phyloP scores from a whole-genome alignment of 805 yeast species.

The Peterozyma xylosa region DNA sequence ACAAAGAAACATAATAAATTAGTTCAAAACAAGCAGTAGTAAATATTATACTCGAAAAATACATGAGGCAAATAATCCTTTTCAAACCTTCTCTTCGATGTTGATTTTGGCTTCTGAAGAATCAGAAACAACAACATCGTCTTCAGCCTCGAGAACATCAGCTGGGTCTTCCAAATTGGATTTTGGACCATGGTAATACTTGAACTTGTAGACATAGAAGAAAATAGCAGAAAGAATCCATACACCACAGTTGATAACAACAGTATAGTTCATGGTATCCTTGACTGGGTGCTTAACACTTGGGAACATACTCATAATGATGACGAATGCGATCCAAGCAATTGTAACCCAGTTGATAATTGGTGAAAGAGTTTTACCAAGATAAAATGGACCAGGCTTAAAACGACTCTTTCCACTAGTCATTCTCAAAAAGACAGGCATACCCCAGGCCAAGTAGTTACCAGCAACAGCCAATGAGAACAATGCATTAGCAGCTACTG shows the following conservation, averaged over 20 bases:
- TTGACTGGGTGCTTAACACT: conserved; percentile 20
- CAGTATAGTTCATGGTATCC: conserved; percentile 27
- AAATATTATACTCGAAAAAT: too few relatives aligned
- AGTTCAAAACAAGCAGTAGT: too few relatives aligned
- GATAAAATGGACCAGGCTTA: conserved; percentile 33
- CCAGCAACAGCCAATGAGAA: conserved; percentile 39
- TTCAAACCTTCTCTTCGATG: too few relatives aligned
- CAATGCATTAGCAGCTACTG: conserved; percentile 38
- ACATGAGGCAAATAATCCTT: too few relatives aligned
- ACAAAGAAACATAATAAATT: too few relatives aligned
- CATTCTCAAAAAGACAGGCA: conserved; percentile 31
- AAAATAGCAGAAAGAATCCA: conserved; percentile 17
- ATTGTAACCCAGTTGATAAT: conserved; percentile 27
- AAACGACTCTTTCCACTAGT: conserved; percentile 32
- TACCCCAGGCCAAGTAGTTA: conserved; percentile 35
- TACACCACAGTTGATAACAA: conserved; percentile 24
- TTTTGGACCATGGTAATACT: conserved; percentile 19
- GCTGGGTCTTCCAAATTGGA: conserved; percentile 14
- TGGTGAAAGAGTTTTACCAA: conserved; percentile 26
- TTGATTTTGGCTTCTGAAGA: too few relatives aligned
- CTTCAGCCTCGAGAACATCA: background rate
- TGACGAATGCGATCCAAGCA: conserved; percentile 20
- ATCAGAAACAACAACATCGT: too few relatives aligned
- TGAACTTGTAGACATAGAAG: conserved; percentile 17
- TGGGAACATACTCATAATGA: conserved; percentile 32